These are phyloP conservation scores for Umbelopsis isabellina DNA, from an alignment of 192 early-diverging fungal species.

Conservation along the genomic window DNA sequence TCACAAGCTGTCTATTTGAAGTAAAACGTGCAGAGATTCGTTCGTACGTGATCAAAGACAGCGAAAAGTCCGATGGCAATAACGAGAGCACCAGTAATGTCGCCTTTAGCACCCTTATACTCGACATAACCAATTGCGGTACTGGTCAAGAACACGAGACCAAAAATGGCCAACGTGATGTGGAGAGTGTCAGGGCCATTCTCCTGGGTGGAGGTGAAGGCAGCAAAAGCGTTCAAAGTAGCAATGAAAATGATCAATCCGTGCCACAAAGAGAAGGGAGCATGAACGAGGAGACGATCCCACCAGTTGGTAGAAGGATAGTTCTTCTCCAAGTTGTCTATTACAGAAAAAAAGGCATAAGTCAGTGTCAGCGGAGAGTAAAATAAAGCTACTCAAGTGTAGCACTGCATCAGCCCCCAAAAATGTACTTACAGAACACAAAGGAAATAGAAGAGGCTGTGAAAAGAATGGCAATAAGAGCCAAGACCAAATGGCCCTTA, in stretches of 20 bases:
- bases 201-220: constrained; percentile 48
- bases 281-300: constrained; percentile 60
- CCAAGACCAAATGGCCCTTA: constrained; percentile 53
- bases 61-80: constrained; percentile 60
- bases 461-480: constrained; percentile 59
- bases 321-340: constrained; percentile 46
- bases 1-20: neutral
- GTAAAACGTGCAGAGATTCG: neutral
- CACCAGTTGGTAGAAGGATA: constrained; percentile 32
- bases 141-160: constrained; percentile 54
- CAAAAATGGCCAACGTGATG: constrained; percentile 50
- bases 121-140: constrained; percentile 67
- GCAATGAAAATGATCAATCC: constrained; percentile 63
- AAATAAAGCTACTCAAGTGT: neutral
- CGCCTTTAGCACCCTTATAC: constrained; percentile 57
- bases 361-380: neutral
- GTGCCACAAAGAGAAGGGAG: constrained; percentile 72
- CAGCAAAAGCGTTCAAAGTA: constrained; percentile 64
- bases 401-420: neutral
- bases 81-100: constrained; percentile 65
- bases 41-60: constrained; percentile 36
- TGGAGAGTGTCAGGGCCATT: constrained; percentile 47
- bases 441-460: constrained; percentile 59
- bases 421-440: constrained; percentile 52
- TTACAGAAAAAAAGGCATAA: neutral